Conservation (phyloP, 495 filamentous ascomycete species). For the Hyphodiscus hymeniophilus region DNA sequence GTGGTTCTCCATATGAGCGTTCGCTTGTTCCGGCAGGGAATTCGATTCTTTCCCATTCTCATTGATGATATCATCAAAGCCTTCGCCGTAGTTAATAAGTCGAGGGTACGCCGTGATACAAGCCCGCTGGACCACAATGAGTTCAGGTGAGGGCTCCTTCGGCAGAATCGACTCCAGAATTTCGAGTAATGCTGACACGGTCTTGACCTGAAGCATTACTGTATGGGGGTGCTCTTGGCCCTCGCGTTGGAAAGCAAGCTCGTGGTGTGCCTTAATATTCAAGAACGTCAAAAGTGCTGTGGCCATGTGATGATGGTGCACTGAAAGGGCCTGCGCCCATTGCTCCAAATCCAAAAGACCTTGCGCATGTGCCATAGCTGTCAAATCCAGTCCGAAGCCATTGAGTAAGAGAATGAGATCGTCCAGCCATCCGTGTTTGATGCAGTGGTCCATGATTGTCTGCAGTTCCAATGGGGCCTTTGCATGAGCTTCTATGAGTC, state of each 20-base stretch:
- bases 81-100: constrained; percentile 92
- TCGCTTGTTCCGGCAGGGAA: constrained; percentile 64
- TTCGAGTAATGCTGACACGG: constrained; percentile 72
- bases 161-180: constrained; percentile 60
- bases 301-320: constrained; percentile 53
- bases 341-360: constrained; percentile 69
- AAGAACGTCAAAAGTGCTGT: constrained; percentile 64
- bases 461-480: constrained; percentile 66
- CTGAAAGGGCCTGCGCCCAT: constrained; percentile 64
- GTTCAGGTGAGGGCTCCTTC: constrained; percentile 36
- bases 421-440: constrained; percentile 73
- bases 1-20: constrained; percentile 89
- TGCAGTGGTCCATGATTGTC: constrained; percentile 73
- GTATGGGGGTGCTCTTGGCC: constrained; percentile 53
- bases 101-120: constrained; percentile 93
- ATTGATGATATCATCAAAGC: constrained; percentile 82
- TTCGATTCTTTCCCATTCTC: constrained; percentile 73
- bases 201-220: constrained; percentile 44
- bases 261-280: constrained; percentile 72
- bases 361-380: constrained; percentile 78
- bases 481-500: constrained; percentile 71
- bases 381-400: constrained; percentile 81
- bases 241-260: constrained; percentile 58
- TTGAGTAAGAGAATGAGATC: constrained; percentile 66
- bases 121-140: constrained; percentile 61